Percentiles rank a stretch among this genome's conserved stretches.
Conservation (phyloP, 129 eudicot genomes). For the Pulicaria dysenterica region DNA sequence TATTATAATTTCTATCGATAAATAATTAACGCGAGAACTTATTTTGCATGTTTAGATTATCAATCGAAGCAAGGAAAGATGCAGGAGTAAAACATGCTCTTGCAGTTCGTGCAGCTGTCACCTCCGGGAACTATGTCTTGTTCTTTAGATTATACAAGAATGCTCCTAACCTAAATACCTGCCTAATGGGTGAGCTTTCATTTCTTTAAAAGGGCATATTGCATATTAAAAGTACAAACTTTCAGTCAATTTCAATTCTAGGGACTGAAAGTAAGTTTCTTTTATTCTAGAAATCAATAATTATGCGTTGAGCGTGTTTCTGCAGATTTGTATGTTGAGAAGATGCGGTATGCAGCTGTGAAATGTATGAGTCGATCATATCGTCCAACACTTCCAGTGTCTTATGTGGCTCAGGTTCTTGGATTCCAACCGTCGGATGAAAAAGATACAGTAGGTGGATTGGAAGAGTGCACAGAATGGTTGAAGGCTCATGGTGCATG, state of each 20-base stretch:
- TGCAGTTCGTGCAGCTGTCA: slow-evolving; percentile 85
- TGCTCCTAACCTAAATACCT: slow-evolving; percentile 81
- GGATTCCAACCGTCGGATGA: slow-evolving; percentile 66
- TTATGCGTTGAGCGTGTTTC: slow-evolving; percentile 4
- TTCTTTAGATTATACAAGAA: slow-evolving; percentile 79
- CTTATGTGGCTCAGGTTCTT: slow-evolving; percentile 71
- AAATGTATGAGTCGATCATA: slow-evolving; percentile 88
- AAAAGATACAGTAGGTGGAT: slow-evolving; percentile 46
- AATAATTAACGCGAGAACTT: slow-evolving; percentile 1
- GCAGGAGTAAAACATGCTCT: slow-evolving; percentile 90
- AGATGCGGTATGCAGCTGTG: slow-evolving; percentile 89
- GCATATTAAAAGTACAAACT: too few species aligned
- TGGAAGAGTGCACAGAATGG: slow-evolving; percentile 94
- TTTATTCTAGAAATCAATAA: background rate
- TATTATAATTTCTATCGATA: slow-evolving; percentile 11
- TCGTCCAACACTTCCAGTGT: slow-evolving; percentile 89
- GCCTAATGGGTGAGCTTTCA: slow-evolving; percentile 75
- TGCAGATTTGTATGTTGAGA: slow-evolving; percentile 91
- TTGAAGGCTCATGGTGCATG: slow-evolving; percentile 97
- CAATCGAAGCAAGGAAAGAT: slow-evolving; percentile 67
- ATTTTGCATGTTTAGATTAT: slow-evolving; percentile 53
- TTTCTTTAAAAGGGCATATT: background rate
- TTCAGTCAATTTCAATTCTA: too few species aligned
- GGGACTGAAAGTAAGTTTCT: background rate
- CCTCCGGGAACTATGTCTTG: slow-evolving; percentile 76